These are phyloP conservation scores for Kwoniella shivajii DNA, from an alignment of 1,284 basidiomycete species.

Conservation along the genomic window DNA sequence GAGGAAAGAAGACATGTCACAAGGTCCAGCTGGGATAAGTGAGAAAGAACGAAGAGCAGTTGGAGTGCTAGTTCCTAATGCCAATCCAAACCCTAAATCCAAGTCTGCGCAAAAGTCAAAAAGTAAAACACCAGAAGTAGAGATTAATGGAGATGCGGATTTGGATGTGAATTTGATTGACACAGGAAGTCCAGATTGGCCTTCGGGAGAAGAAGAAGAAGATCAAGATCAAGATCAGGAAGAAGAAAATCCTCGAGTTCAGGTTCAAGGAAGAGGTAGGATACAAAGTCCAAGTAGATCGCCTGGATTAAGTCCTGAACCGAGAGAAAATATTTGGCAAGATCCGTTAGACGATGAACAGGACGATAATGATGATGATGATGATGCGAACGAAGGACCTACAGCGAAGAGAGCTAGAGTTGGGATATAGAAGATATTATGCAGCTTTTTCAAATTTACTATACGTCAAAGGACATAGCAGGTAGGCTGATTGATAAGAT, in stretches of 20 bases:
- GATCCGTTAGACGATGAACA: slow-evolving; percentile 40
- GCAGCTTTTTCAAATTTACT: too few relatives aligned
- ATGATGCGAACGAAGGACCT: slow-evolving; percentile 9
- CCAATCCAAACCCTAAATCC: not conserved
- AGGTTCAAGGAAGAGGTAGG: slow-evolving; percentile 2
- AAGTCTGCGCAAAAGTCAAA: not conserved
- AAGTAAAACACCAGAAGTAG: not conserved
- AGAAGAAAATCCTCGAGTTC: not conserved
- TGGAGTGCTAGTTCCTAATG: not conserved
- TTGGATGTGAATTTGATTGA: not conserved
- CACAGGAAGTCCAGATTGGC: slow-evolving; percentile 9
- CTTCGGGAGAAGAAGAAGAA: slow-evolving; percentile 19
- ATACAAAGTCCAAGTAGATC: slow-evolving; percentile 26
- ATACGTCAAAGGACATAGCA: too few relatives aligned
- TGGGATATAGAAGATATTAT: not conserved
- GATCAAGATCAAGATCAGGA: slow-evolving; percentile 7
- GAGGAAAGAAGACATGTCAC: not conserved
- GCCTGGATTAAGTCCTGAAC: slow-evolving; percentile 33
- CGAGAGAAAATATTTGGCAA: slow-evolving; percentile 22
- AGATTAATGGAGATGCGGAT: too few relatives aligned
- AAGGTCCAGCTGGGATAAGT: not conserved
- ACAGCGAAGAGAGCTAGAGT: slow-evolving; percentile 11
- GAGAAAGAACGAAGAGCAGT: slow-evolving; percentile 10
- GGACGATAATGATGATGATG: slow-evolving; percentile 23
- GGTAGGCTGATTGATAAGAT: too few relatives aligned